phyloP scores from a whole-genome alignment of 2,329 filamentous ascomycete species.

The Stagonosporopsis vannaccii region DNA sequence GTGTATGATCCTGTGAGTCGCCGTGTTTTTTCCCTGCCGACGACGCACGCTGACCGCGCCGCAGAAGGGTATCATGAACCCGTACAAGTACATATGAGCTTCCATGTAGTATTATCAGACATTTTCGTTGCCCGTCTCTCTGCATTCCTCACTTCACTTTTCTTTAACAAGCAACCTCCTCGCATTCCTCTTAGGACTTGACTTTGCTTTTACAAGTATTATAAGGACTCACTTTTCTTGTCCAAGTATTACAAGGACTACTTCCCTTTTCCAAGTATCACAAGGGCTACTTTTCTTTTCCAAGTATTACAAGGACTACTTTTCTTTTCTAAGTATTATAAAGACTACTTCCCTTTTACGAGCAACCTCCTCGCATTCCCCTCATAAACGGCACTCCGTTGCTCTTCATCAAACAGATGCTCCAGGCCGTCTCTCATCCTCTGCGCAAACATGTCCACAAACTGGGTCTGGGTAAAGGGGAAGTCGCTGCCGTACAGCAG shows the following conservation, averaged over 20 bases:
- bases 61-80: conserved; percentile 98
- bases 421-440: conserved; percentile 54
- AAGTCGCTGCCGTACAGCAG: conserved; percentile 63
- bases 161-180: conserved; percentile 36
- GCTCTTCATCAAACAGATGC: conserved; percentile 45
- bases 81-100: conserved; percentile 86
- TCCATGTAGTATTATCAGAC: conserved; percentile 6
- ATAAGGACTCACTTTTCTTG: too few relatives aligned
- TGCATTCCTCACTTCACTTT: too few relatives aligned
- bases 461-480: conserved; percentile 55
- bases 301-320: too few relatives aligned
- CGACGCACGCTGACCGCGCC: conserved; percentile 20
- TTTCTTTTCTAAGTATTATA: too few relatives aligned
- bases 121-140: too few relatives aligned
- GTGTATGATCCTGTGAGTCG: conserved; percentile 88
- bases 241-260: too few relatives aligned
- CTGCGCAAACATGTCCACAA: conserved; percentile 48
- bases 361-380: conserved; percentile 49
- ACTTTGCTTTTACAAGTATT: too few relatives aligned
- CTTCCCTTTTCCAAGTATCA: too few relatives aligned
- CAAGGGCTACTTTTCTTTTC: too few relatives aligned
- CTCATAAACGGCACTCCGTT: conserved; percentile 50
- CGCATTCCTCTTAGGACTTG: conserved; percentile 50
- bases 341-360: conserved; percentile 10
- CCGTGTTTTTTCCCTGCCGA: not conserved